Evolutionary conservation across 768 basidiomycete genomes (phyloP), one percentile per base, ranked within the genome.

Genomic region (Naganishia friedmannii): DNA sequence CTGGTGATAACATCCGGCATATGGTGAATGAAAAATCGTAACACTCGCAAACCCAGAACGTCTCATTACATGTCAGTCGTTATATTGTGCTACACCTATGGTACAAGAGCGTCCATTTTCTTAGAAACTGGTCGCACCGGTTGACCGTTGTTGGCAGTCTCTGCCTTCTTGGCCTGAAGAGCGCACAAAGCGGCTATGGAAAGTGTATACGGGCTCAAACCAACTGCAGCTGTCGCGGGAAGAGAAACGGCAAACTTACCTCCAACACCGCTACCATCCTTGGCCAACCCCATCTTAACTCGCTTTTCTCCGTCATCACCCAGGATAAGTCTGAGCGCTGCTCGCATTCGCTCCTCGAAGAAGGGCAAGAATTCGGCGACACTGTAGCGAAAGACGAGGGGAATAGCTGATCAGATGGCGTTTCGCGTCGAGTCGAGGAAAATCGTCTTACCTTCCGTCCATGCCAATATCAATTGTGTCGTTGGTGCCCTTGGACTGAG

Each of bases 241-340:
- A 21, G 17, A 56, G 37, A 46, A n/a, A 23, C 51, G 42, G 53
- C 32, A 21, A 19, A 80, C 90, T 83, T 80, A 96, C 94, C 95
- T 77, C 96, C 96, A 51, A 93, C 93, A 45, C 95, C 96, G 76
- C 92, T 94, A 15, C 96, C 96, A 75, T 99, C 96, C 81, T 96
- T 98, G 4, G 96, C 96, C 78, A 98, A 79, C 45, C 92, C 95
- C 75, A 98, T 90, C 58, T 89, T 85, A 0, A 96, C 88, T 34
- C 87, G 84, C 76, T 87, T 84, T 83, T 94, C 92, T 8, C 90
- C 87, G 37, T 90, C 88, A 48, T 86, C 83, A 2, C 95, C 95
- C 2, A 98, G 87, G 26, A 98, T 77, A 3, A 82, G 78, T n/a
- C 86, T 83, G 63, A 99, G 80, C 0, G 93, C 88, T 53, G 88